Percentiles rank a stretch among this genome's conserved stretches.
phyloP scores from a whole-genome alignment of 2,329 filamentous ascomycete species.

The Clonostachys solani region DNA sequence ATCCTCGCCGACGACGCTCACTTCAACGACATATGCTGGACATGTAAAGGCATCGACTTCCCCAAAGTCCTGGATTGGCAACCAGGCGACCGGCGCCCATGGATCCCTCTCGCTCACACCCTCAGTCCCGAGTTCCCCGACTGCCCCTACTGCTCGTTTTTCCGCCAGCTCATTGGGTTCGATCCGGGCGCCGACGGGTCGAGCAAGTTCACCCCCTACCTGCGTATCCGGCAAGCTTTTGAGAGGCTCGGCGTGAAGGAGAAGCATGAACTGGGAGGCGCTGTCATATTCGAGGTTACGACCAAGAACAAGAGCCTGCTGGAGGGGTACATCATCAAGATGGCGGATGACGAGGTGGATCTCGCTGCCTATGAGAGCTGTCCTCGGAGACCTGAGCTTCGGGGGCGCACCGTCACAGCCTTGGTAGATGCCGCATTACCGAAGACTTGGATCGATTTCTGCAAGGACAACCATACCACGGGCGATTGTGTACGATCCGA shows the following conservation, averaged over 20 bases:
- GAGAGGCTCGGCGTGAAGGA: conserved; percentile 28
- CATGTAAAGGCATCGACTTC: conserved; percentile 28
- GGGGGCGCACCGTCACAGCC: conserved; percentile 22
- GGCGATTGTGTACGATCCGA: conserved; percentile 11
- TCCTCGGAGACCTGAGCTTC: conserved; percentile 10
- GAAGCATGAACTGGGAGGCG: conserved; percentile 26
- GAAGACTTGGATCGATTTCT: conserved; percentile 27
- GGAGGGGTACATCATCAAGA: conserved; percentile 27
- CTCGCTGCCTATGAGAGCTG: not conserved
- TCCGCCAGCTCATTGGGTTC: conserved; percentile 24
- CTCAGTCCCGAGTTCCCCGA: conserved; percentile 1
- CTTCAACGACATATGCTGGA: conserved; percentile 13
- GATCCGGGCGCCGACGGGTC: conserved; percentile 10
- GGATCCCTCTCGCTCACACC: conserved; percentile 26
- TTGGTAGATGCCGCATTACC: conserved; percentile 20
- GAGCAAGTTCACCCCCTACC: conserved; percentile 28
- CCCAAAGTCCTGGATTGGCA: conserved; percentile 26
- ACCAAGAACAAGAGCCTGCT: conserved; percentile 27
- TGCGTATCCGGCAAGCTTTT: conserved; percentile 30
- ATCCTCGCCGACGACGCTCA: conserved; percentile 2
- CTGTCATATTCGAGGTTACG: conserved; percentile 28
- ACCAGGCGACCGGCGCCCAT: conserved; percentile 25
- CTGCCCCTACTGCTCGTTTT: conserved; percentile 32
- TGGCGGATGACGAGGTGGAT: conserved; percentile 14
- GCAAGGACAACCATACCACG: conserved; percentile 18